These are phyloP conservation scores for Verticillium albo-atrum DNA, from an alignment of 2,329 filamentous ascomycete species.

Conservation along the genomic window DNA sequence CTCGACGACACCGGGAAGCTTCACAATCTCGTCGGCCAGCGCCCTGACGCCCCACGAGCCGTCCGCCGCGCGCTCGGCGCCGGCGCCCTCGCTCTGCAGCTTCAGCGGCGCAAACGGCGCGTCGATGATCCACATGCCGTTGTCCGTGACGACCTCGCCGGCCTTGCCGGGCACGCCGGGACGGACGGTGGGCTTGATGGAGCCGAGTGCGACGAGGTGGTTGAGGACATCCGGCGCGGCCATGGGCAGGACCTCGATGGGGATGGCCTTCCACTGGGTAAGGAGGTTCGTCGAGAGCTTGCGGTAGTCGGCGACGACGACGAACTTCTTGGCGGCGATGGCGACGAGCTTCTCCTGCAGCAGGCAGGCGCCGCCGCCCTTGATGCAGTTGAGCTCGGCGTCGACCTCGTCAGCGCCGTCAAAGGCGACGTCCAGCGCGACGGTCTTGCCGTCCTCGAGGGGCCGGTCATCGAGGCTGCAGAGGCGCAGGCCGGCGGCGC, in stretches of 20 bases:
- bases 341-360: conserved; percentile 98
- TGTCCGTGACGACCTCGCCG: conserved; percentile 63
- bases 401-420: conserved; percentile 98
- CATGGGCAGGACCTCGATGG: conserved; percentile 89
- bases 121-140: conserved; percentile 76
- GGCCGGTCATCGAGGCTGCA: conserved; percentile 75
- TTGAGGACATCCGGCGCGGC: conserved; percentile 72
- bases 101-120: conserved; percentile 78
- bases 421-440: conserved; percentile 81
- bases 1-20: conserved; percentile 82
- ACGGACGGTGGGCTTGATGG: conserved; percentile 65
- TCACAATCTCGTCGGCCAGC: conserved; percentile 70
- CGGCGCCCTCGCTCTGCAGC: conserved; percentile 48
- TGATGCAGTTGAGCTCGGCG: conserved; percentile 91
- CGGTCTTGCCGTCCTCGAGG: conserved; percentile 31
- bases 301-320: conserved; percentile 88
- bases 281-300: conserved; percentile 77
- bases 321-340: conserved; percentile 75
- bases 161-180: conserved; percentile 72
- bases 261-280: conserved; percentile 76
- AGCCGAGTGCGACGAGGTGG: conserved; percentile 70
- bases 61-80: conserved; percentile 33
- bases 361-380: conserved; percentile 93
- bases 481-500: conserved; percentile 70
- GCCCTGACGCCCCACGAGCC: conserved; percentile 77